Base-by-base conservation (phyloP, 306 rosid species). In the Vachellia pachyceras region DNA sequence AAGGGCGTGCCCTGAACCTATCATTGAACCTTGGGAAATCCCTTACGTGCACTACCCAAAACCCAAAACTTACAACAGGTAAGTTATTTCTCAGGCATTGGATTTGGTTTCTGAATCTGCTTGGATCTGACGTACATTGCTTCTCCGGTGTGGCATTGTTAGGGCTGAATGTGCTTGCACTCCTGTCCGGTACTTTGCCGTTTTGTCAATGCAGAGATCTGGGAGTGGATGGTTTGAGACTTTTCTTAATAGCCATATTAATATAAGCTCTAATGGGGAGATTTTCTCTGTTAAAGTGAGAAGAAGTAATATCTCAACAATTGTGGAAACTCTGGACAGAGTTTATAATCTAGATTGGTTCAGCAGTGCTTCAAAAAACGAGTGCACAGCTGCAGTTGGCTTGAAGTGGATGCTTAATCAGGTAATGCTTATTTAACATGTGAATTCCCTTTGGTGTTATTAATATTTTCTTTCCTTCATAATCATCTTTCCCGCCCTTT, bases 181-280 rank as follows among this genome's bases (percentile, higher is more conserved):
- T 81, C 98, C 98, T 42, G 98, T 91, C 67, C 89, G 94, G 63
- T 84, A 86, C 84, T 95, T 95, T 9, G 91, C 97, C 60, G 92
- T 95, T 85, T 83, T 93, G 79, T 95, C 99, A 0, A 91, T 89
- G 99, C 99, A 95, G 86, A 93, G 99, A 89, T 95, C 99, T 57
- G 99, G 99, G 74, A 95, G 99, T 88, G 99, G 99, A 54, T 95
- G 99, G 99, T 95, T 95, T 68, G 99, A 95, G 94, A 95, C 99
- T 2, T 89, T 95, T 82, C 80, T 95, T 61, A 95, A 95, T 75
- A 95, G 90, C 78, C 99, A 95, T 84, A 86, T 90, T 71, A 95
- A 93, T 82, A 90, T 95, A 82, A 95, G 99, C 83, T 95, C 99
- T 23, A 95, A 95, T 52, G 99, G 99, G 77, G 99, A 95, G 80